Evolutionary conservation across 164 flowering plant species (phyloP), one percentile per base, ranked within the genome.

Genomic region (Stephania japonica): DNA sequence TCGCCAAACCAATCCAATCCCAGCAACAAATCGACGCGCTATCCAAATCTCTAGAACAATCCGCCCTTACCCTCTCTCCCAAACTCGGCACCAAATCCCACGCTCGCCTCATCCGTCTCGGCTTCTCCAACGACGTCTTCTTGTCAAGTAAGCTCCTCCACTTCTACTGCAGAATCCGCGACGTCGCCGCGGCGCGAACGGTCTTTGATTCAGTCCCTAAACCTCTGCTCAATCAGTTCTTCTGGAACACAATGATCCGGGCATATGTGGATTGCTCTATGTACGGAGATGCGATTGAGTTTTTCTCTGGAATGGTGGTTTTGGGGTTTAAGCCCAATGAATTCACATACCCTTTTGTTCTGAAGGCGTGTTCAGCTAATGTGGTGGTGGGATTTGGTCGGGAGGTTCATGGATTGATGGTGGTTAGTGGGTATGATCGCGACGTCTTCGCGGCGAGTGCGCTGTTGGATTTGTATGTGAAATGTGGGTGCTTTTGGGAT

Each of bases 281-380:
- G 25, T 68, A 47, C 7, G 32, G 5, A 1, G 71, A 74, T 14
- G 80, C 76, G 6, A 9, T 80, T 27, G 63, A 71, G 7, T 70
- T 80, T 23, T 80, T 77, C 66, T 11, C 27, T 1, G 53, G 77
- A 43, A 80, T 80, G 82, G 12, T 71, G 23, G 50, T 42, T 13
- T 61, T 62, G 59, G 77, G 78, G 4, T 74, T 71, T 42, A 13
- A 6, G 32, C 80, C 82, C 27, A 80, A 80, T 56, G 72, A 69
- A 25, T 80, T 80, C 41, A 80, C 77, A 12, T 74, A 70, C 73
- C 82, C 82, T 42, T 80, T 80, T 56, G 80, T 77, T 68, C 73
- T 80, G 1, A 77, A 80, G 73, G 63, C 77, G 6, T 77, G 80
- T 32, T 18, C 82, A 13, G 19, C 26, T 27, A 71, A 77, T 10